Base-by-base conservation (phyloP, 371 early-diverging fungal genomes). In the Mortierella sp. region DNA sequence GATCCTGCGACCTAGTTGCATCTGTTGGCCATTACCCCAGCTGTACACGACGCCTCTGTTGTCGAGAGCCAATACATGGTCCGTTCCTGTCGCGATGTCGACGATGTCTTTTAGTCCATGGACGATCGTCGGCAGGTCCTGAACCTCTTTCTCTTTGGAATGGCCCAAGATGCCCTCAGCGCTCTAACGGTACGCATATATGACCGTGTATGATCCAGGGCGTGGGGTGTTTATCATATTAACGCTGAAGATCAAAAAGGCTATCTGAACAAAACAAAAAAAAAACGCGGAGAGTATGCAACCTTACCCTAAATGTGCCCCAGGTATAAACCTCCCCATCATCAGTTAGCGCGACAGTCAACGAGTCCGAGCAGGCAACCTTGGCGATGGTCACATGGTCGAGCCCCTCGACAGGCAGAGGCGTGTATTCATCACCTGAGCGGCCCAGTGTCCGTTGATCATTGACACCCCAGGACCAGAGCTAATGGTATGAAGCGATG, bases 391-490 rank as follows among this genome's bases (percentile, higher is more conserved):
- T 83, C 28, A 91, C 88, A 30, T 79, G 81, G 37, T 94, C 94
- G 59, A 94, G 80, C 6, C 90, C 93, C 42, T 89, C 87, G 12
- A 86, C 86, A 4, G 79, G 63, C 39, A 56, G 34, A 2, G 82
- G 80, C 0, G 47, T 49, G 32, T 57, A 60, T 67, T 97, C 98
- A 41, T 94, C 92, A 9, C 94, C 95, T 0, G 67, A 78, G 31
- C 96, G 87, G 69, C 99, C 99, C 23, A 99, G 86, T 19, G 97
- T 97, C 60, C 87, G 82, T 80, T 99, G 97, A 83, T 99, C 99
- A 79, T 99, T 99, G 85, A 97, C 96, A 3, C 99, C 99, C 99
- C 99, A 99, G 44, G 96, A 89, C 83, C 85, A 92, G 26, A 94
- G 78, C 86, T 89, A 70, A n/a, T 3, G 4, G 23, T 23, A 23